Evolutionary conservation across 2,329 filamentous ascomycete genomes (phyloP), one percentile per base, ranked within the genome.

Genomic region (Cladosporium sp.): DNA sequence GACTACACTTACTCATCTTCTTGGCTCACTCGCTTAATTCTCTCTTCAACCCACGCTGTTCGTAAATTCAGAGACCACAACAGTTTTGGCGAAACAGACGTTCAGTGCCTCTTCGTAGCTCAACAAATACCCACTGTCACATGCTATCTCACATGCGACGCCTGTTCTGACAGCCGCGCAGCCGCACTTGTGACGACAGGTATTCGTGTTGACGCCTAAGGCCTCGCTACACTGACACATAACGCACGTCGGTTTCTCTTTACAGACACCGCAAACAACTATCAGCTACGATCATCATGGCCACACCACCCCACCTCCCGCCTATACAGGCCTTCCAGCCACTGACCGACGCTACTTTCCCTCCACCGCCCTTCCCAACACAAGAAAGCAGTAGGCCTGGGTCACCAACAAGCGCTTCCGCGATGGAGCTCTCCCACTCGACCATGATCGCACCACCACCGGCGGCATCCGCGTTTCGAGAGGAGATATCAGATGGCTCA

Each of bases 371-470:
- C 2, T 55, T 45, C 32, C 52, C 39, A 20, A 37, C 39, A 17
- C 52, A 55, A 12, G 39, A 28, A 5, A 47, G 24, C 40, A 47
- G 32, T 28, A 55, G 45, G 52, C 34, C 52, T 19, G 52, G 47
- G 13, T 55, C 52, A 19, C 52, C 52, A 20, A 47, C 40, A 13
- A 45, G 28, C 28, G 28, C 32, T 4, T 55, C 52, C 19, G 52
- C 52, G 13, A 55, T 55, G 52, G 52, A 55, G 39, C 52, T 55
- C 7, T 55, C 52, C 34, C 54, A 57, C 35, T 57, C 47, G 7
- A 57, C 47, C 54, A 57, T 57, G 44, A 49, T 57, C 22, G 47
- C 45, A 19, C 47, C 54, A 17, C 54, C 54, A 25, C 45, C 45
- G 15, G 50, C 50, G 13, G 22, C 24, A 9, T 47, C 52, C 10